These are phyloP conservation scores for Panaeolus papilionaceus DNA, from an alignment of 768 basidiomycete genomes.

Conservation along the genomic window DNA sequence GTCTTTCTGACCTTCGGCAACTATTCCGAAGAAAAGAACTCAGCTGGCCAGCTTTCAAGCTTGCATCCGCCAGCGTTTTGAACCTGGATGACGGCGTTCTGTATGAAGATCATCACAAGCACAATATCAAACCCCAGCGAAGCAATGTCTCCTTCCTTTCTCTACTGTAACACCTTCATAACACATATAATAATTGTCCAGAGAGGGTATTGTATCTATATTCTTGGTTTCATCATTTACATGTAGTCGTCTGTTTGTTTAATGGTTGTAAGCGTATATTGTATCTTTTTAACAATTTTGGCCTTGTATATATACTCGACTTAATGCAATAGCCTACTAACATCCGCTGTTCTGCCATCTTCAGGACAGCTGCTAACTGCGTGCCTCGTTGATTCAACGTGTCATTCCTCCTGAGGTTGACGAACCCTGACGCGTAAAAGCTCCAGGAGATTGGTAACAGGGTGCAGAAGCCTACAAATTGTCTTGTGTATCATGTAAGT, in stretches of 20 bases:
- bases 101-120: not conserved
- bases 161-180: not conserved
- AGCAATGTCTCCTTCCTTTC: slow-evolving; percentile 10
- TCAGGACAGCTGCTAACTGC: not conserved
- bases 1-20: slow-evolving; percentile 7
- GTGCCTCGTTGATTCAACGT: not conserved
- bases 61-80: slow-evolving; percentile 10
- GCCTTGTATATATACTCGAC: not conserved
- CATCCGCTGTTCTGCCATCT: not conserved
- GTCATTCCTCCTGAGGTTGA: not conserved
- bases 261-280: slow-evolving; percentile 7
- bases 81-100: slow-evolving; percentile 4
- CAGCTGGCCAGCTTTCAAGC: not conserved
- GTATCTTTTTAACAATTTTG: not conserved
- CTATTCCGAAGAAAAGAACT: not conserved
- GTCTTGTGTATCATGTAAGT: too few species aligned
- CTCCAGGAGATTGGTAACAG: too few species aligned
- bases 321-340: not conserved
- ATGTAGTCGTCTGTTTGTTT: not conserved
- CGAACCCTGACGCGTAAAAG: not conserved
- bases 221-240: not conserved
- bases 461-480: too few species aligned
- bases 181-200: not conserved
- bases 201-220: not conserved
- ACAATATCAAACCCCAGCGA: not conserved